These are phyloP conservation scores for Carex scoparia DNA, from an alignment of 176 grass and related monocot species.

Conservation along the genomic window DNA sequence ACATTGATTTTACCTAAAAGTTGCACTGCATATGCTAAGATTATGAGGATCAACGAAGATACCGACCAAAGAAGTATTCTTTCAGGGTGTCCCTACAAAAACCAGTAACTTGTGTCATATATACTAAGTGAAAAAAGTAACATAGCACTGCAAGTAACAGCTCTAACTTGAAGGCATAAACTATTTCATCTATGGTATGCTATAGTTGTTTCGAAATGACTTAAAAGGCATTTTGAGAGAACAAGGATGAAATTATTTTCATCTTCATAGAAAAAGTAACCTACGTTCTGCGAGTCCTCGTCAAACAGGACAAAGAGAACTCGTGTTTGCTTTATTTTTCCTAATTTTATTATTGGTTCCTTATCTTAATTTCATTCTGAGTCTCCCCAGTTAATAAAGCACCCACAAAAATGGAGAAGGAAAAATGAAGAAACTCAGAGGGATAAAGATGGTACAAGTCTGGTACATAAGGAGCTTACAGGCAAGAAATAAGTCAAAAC, in stretches of 20 bases:
- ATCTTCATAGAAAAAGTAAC: no score
- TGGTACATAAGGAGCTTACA: background rate
- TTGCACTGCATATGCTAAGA: slow-evolving; percentile 55
- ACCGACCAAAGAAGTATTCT: slow-evolving; percentile 63
- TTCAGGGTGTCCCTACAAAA: slow-evolving; percentile 52
- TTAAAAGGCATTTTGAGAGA: no score
- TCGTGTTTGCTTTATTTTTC: no score
- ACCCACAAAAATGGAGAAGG: background rate
- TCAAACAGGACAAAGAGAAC: no score
- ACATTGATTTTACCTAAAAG: slow-evolving; percentile 49
- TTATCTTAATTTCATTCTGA: no score
- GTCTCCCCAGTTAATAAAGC: background rate
- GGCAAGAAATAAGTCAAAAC: background rate
- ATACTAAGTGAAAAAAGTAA: slow-evolving; percentile 6
- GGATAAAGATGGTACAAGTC: background rate
- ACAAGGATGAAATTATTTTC: no score
- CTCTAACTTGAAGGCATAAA: background rate
- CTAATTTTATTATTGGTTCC: no score
- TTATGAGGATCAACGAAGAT: slow-evolving; percentile 45
- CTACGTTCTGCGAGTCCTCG: no score
- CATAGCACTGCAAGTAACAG: slow-evolving; percentile 1
- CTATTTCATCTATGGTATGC: background rate
- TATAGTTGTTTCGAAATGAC: background rate
- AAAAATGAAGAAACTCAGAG: background rate
- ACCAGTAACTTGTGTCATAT: slow-evolving; percentile 18